Percentiles rank a stretch among this genome's conserved stretches.
phyloP scores from a whole-genome alignment of 305 asterid species.

The Fraxinus velutina region DNA sequence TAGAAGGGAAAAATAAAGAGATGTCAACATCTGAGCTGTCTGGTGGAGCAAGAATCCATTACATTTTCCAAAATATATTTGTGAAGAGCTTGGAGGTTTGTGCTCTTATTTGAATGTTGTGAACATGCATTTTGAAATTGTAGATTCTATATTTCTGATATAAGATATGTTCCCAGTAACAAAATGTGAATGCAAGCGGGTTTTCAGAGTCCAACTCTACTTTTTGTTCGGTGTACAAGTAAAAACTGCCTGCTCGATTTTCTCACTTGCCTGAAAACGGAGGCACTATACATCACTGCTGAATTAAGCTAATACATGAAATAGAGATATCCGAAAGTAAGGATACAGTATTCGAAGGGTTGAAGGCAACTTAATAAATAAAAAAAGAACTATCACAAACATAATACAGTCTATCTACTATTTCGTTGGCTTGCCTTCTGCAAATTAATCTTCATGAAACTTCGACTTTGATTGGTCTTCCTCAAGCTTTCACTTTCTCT shows the following conservation, averaged over 20 bases:
- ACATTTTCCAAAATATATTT: constrained; percentile 77
- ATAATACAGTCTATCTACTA: not conserved
- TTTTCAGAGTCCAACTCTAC: constrained; percentile 1
- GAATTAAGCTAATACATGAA: constrained; percentile 2
- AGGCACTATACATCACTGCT: not conserved
- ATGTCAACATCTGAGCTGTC: constrained; percentile 84
- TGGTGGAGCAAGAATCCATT: constrained; percentile 95
- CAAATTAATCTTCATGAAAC: constrained; percentile 4
- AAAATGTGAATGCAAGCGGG: not conserved
- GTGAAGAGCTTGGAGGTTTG: constrained; percentile 89
- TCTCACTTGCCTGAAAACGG: not conserved
- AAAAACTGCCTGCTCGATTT: not conserved
- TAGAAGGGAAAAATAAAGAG: constrained; percentile 89
- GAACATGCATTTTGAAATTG: constrained; percentile 11
- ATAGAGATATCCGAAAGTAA: not conserved
- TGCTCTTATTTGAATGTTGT: constrained; percentile 22
- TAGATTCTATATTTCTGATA: constrained; percentile 5
- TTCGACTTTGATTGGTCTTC: constrained; percentile 7
- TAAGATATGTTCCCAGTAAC: constrained; percentile 3
- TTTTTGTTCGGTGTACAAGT: not conserved
- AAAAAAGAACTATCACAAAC: not conserved
- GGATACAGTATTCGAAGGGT: not conserved
- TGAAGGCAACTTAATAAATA: constrained; percentile 2
- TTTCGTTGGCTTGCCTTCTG: constrained; percentile 7
- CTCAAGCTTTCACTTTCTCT: constrained; percentile 1